Conservation (phyloP, 2,329 filamentous ascomycete genomes). For the Venturia nashicola region DNA sequence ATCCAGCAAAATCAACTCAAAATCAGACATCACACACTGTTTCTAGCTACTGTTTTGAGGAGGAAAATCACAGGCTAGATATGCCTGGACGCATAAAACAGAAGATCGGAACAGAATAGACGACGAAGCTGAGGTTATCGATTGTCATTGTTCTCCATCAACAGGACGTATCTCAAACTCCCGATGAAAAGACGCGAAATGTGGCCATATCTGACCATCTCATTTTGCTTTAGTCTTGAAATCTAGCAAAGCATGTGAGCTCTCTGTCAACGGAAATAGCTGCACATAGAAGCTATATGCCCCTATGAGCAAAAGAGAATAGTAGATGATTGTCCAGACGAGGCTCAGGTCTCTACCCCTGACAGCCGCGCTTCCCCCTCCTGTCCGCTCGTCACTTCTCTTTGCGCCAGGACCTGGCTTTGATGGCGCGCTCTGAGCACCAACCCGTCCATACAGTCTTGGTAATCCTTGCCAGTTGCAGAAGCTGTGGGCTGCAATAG, state of each 20-base stretch:
- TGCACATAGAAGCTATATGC: slow-evolving; percentile 57
- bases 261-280: slow-evolving; percentile 62
- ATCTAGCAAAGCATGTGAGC: slow-evolving; percentile 34
- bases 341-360: slow-evolving; percentile 23
- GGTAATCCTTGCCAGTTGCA: slow-evolving; percentile 91
- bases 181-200: neutral
- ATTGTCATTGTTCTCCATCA: neutral
- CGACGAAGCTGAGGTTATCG: neutral
- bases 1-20: too few species aligned
- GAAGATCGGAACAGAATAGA: too few species aligned
- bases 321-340: slow-evolving; percentile 68
- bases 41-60: too few species aligned
- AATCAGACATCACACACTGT: too few species aligned
- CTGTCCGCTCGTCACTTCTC: slow-evolving; percentile 17
- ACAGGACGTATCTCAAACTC: neutral
- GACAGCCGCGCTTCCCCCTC: slow-evolving; percentile 23
- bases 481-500: slow-evolving; percentile 68
- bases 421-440: slow-evolving; percentile 33
- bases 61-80: too few species aligned
- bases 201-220: neutral
- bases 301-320: slow-evolving; percentile 60
- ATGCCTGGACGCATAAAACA: too few species aligned
- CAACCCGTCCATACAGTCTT: slow-evolving; percentile 68
- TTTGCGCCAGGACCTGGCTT: slow-evolving; percentile 20
- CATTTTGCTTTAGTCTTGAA: neutral